Percentiles rank a stretch among this genome's conserved stretches.
Evolutionary conservation across 2,329 filamentous ascomycete genomes (phyloP).

Genomic region (Corinectria fuckeliana): DNA sequence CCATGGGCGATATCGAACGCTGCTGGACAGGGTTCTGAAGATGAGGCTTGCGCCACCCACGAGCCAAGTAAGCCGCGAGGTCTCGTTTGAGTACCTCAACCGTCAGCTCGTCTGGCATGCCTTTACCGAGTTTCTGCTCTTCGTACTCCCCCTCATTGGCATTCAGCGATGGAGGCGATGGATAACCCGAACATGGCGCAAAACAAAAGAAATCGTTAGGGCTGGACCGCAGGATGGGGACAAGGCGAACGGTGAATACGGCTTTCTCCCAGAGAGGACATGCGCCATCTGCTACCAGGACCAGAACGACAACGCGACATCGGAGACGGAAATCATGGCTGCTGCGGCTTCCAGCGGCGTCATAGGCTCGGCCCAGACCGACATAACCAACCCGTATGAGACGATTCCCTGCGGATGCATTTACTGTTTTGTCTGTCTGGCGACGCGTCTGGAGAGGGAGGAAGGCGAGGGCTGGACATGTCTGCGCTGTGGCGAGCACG

Average conservation of each 20-base stretch:
- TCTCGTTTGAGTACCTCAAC: conserved; percentile 97
- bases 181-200: conserved; percentile 86
- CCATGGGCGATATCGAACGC: conserved; percentile 88
- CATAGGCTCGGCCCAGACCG: conserved; percentile 85
- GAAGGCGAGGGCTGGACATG: conserved; percentile 95
- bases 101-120: conserved; percentile 98
- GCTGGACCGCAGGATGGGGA: conserved; percentile 55
- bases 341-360: conserved; percentile 76
- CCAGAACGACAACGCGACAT: conserved; percentile 75
- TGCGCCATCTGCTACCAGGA: conserved; percentile 98
- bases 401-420: conserved; percentile 87
- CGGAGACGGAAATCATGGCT: conserved; percentile 78
- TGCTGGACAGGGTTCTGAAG: conserved; percentile 83
- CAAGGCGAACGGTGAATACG: conserved; percentile 72
- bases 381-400: conserved; percentile 96
- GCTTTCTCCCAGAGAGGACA: conserved; percentile 88
- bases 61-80: conserved; percentile 85
- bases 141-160: conserved; percentile 94
- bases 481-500: conserved; percentile 81
- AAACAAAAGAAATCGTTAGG: conserved; percentile 70
- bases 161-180: conserved; percentile 92
- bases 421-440: conserved; percentile 97
- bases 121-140: conserved; percentile 98
- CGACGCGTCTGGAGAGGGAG: conserved; percentile 85
- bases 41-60: conserved; percentile 86